Percentiles rank a stretch among this genome's conserved stretches.
Conservation (phyloP, 225 moss, liverwort and hornwort species). For the Antitrichia curtipendula region DNA sequence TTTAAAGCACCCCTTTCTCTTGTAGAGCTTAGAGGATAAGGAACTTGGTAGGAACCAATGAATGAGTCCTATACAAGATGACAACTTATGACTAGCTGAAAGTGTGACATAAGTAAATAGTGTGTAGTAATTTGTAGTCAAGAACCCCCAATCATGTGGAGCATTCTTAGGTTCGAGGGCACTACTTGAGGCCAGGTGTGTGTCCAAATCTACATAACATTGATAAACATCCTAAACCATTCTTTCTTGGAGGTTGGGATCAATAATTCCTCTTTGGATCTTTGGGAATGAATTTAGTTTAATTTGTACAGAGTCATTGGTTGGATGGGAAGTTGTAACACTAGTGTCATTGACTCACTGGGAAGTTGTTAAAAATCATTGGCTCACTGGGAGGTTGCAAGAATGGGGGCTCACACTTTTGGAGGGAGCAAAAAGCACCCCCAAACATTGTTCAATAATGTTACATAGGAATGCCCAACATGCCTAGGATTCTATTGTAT, state of each 20-base stretch:
- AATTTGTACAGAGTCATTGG: neutral
- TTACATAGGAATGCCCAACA: neutral
- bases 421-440: accelerated
- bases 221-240: no score
- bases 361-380: no score
- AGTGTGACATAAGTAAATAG: neutral
- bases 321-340: neutral
- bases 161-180: neutral
- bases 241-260: neutral
- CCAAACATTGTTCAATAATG: accelerated
- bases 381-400: no score
- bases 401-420: accelerated
- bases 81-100: neutral
- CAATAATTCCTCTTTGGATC: neutral
- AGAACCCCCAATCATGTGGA: neutral
- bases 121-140: neutral
- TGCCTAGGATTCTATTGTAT: neutral
- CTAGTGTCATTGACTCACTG: accelerated
- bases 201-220: neutral
- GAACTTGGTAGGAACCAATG: neutral
- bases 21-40: neutral
- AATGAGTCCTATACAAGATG: neutral
- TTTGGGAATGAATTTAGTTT: neutral
- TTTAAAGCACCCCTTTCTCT: no score
- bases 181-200: neutral